These are phyloP conservation scores for Paecilomyces niveus DNA, from an alignment of 2,329 filamentous ascomycete species.

Conservation along the genomic window DNA sequence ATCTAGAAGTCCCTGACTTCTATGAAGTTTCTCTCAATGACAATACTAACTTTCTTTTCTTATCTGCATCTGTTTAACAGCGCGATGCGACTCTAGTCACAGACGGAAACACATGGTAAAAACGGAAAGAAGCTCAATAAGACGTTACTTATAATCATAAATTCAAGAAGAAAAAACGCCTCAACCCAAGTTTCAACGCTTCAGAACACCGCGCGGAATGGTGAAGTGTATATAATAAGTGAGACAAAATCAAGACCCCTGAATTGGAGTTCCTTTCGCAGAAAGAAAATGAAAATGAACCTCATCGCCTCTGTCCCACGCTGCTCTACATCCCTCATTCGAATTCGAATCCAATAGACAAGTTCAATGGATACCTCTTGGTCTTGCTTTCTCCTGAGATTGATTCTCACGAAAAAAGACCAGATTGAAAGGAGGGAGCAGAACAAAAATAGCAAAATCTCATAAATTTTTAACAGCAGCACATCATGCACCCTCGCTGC, in stretches of 20 bases:
- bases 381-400: not conserved
- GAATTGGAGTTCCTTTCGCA: not conserved
- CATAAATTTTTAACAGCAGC: not conserved
- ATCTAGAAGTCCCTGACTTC: too few relatives aligned
- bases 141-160: not conserved
- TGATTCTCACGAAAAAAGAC: not conserved
- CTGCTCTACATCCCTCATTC: not conserved
- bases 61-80: too few relatives aligned
- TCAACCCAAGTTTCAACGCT: not conserved
- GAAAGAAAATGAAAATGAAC: not conserved
- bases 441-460: not conserved
- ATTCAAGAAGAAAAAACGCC: not conserved
- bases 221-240: not conserved
- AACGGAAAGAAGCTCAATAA: not conserved
- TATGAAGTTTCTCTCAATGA: too few relatives aligned
- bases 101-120: not conserved
- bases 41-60: too few relatives aligned
- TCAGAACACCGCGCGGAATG: not conserved
- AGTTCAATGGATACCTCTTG: not conserved
- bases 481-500: constrained; percentile 68
- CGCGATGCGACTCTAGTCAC: not conserved
- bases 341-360: too few relatives aligned
- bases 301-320: not conserved
- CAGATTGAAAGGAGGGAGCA: not conserved
- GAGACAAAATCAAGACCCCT: not conserved